Conservation (phyloP, 495 filamentous ascomycete genomes). For the Penicillium alfredii region DNA sequence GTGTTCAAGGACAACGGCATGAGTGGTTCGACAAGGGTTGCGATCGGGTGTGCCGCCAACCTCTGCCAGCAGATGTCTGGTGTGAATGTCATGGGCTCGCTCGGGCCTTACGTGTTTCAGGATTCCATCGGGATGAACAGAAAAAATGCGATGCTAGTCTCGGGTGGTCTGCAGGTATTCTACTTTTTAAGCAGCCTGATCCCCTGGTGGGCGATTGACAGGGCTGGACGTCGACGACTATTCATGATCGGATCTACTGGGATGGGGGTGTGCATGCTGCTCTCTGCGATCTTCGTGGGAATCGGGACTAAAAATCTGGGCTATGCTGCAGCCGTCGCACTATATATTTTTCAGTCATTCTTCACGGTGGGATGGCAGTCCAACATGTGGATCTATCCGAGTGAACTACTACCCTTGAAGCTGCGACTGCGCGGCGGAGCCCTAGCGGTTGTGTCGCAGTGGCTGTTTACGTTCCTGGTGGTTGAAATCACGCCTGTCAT, state of each 20-base stretch:
- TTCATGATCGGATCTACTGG: conserved; percentile 27
- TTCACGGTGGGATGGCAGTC: conserved; percentile 14
- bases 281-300: conserved; percentile 35
- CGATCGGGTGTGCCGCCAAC: conserved; percentile 14
- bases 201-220: conserved; percentile 14
- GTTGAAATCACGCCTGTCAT: conserved; percentile 51
- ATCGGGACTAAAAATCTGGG: conserved; percentile 15
- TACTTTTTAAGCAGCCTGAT: conserved; percentile 19
- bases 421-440: conserved; percentile 6
- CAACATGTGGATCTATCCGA: conserved; percentile 32
- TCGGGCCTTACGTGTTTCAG: conserved; percentile 17
- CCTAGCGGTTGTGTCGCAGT: conserved; percentile 6
- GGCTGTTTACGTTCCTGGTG: conserved; percentile 29
- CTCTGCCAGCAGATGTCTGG: conserved; percentile 18
- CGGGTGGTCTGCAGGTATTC: conserved; percentile 40
- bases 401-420: conserved; percentile 39
- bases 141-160: conserved; percentile 10
- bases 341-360: conserved; percentile 15
- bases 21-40: conserved; percentile 11
- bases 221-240: conserved; percentile 22
- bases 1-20: conserved; percentile 17
- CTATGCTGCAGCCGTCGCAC: conserved; percentile 19
- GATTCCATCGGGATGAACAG: conserved; percentile 9
- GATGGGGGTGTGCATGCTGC: conserved; percentile 22
- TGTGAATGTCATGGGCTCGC: conserved; percentile 15